Conservation (phyloP, 1,284 basidiomycete species). For the Salmacisia buchloeana region DNA sequence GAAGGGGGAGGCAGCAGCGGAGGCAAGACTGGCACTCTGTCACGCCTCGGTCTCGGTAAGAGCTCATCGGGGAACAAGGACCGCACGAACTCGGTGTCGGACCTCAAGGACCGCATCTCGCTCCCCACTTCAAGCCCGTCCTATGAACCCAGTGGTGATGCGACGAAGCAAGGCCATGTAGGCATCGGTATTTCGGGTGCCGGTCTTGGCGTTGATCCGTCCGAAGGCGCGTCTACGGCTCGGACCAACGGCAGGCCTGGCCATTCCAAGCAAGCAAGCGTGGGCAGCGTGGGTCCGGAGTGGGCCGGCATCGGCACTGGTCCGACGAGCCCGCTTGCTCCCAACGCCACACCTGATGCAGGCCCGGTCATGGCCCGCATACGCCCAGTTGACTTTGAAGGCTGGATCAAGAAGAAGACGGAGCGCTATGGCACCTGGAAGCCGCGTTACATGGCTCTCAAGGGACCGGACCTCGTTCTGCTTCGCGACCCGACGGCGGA, state of each 20-base stretch:
- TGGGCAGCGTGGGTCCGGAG: conserved; percentile 15
- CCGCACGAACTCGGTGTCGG: conserved; percentile 18
- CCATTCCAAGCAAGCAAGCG: conserved; percentile 17
- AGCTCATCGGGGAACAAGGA: conserved; percentile 12
- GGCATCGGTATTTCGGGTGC: conserved; percentile 16
- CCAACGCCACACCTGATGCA: background rate
- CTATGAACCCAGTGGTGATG: conserved; percentile 38
- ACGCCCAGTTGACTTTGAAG: conserved; percentile 44
- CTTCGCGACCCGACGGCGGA: conserved; percentile 42
- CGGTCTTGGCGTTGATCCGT: conserved; percentile 8
- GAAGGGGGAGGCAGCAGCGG: conserved; percentile 14
- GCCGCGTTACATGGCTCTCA: conserved; percentile 84
- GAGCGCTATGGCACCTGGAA: conserved; percentile 94
- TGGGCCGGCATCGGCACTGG: conserved; percentile 13
- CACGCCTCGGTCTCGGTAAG: conserved; percentile 27
- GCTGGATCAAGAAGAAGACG: conserved; percentile 94
- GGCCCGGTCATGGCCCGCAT: conserved; percentile 40
- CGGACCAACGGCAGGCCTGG: background rate
- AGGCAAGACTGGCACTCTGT: conserved; percentile 33
- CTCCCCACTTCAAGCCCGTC: conserved; percentile 40
- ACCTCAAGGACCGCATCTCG: conserved; percentile 45
- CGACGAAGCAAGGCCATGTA: conserved; percentile 19
- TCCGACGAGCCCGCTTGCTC: background rate
- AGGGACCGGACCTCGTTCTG: conserved; percentile 62
- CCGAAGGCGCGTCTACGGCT: conserved; percentile 15